Evolutionary conservation across 257 asterid species (phyloP).

Genomic region (Salvia hispanica): DNA sequence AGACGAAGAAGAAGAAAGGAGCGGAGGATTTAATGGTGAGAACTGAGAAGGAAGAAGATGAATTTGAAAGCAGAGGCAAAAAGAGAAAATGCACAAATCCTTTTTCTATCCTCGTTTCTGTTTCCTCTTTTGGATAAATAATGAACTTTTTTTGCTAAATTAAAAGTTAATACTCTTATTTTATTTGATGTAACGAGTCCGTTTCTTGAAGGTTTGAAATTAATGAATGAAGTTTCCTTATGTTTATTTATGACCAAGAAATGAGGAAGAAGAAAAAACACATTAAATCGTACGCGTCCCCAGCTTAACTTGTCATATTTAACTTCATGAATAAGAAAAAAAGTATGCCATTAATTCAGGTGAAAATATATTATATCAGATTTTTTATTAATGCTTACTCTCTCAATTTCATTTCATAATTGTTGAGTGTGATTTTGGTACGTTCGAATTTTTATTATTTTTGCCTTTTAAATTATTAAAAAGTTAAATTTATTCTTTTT

Average conservation of each 20-base stretch:
- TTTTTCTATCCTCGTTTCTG: constrained; percentile 4
- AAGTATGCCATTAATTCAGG: constrained; percentile 24
- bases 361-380: background rate
- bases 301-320: background rate
- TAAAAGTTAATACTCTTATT: background rate
- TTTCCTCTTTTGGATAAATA: constrained; percentile 23
- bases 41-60: background rate
- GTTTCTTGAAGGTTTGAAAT: background rate
- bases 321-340: constrained; percentile 36
- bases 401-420: no score
- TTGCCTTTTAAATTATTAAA: no score
- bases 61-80: constrained; percentile 45
- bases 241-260: background rate
- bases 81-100: background rate
- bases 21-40: constrained; percentile 26
- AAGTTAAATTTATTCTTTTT: no score
- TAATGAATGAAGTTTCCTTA: background rate
- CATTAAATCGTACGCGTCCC: background rate
- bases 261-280: background rate
- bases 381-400: background rate
- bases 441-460: no score
- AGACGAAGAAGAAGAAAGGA: constrained; percentile 29
- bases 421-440: no score
- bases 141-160: background rate
- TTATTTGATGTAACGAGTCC: no score